Evolutionary conservation across 371 early-diverging fungal genomes (phyloP).

Genomic region (Syncephalastrum contaminatum): DNA sequence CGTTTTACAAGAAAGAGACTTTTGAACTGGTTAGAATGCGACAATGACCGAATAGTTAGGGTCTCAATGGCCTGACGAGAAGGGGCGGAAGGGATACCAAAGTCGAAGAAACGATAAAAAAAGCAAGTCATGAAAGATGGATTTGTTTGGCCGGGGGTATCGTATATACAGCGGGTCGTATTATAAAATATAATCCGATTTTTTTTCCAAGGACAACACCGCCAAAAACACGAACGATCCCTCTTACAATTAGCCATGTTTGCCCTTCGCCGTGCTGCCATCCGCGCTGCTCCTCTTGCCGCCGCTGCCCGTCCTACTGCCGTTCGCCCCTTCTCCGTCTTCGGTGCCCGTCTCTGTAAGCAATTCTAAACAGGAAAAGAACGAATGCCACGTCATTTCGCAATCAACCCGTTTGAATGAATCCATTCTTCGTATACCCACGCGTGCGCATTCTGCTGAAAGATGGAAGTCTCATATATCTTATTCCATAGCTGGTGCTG

Average conservation of each 20-base stretch:
- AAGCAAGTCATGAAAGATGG: no score
- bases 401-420: no score
- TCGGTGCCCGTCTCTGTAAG: conserved; percentile 34
- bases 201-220: conserved; percentile 9
- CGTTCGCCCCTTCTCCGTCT: conserved; percentile 29
- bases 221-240: conserved; percentile 2
- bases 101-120: no score
- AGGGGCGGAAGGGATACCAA: conserved; percentile 2
- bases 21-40: no score
- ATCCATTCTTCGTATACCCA: no score
- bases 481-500: conserved; percentile 19
- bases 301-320: conserved; percentile 20
- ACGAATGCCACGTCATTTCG: background rate
- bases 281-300: conserved; percentile 25
- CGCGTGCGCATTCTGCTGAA: no score
- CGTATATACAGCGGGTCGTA: background rate
- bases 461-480: no score
- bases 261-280: conserved; percentile 38
- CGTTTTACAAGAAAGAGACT: background rate
- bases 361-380: no score
- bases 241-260: conserved; percentile 16
- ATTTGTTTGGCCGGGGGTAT: conserved; percentile 5
- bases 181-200: conserved; percentile 2
- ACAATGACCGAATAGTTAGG: background rate
- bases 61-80: background rate